Percentiles rank a stretch among this genome's conserved stretches.
These are phyloP conservation scores for Russula ochroleuca DNA, from an alignment of 768 basidiomycete genomes.

Conservation along the genomic window DNA sequence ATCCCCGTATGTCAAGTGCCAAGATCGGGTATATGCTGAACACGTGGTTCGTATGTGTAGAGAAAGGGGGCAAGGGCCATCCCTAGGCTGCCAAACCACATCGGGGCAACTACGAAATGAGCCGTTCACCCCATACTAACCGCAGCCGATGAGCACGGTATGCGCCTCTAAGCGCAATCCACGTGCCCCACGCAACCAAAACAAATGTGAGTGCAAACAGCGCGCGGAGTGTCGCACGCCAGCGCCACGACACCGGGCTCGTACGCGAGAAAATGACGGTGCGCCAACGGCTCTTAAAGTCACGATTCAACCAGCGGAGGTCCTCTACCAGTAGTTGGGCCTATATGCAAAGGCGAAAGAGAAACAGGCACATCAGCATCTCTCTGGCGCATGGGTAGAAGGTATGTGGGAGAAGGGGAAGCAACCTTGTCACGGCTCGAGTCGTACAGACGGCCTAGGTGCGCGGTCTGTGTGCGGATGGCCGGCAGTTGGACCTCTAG, in stretches of 20 bases:
- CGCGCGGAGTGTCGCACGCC: constrained; percentile 60
- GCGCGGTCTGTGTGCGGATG: constrained; percentile 55
- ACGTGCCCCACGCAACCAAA: constrained; percentile 54
- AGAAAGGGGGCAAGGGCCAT: neutral
- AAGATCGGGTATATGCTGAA: constrained; percentile 6
- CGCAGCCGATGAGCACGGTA: constrained; percentile 71
- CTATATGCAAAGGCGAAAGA: constrained; percentile 40
- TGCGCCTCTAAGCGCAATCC: constrained; percentile 60
- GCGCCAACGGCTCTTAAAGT: constrained; percentile 72
- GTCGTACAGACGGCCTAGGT: constrained; percentile 63
- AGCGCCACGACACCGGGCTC: constrained; percentile 68
- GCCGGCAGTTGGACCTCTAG: constrained; percentile 57
- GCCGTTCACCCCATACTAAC: constrained; percentile 76
- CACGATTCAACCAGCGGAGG: constrained; percentile 72
- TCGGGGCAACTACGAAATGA: constrained; percentile 53
- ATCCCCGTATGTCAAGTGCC: neutral
- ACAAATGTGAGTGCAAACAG: constrained; percentile 42
- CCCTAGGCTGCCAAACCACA: neutral
- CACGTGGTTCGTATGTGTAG: neutral
- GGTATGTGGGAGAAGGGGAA: neutral
- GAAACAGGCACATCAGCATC: neutral
- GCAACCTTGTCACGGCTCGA: constrained; percentile 63
- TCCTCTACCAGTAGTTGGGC: constrained; percentile 61
- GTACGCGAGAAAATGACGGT: constrained; percentile 67
- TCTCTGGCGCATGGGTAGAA: neutral